Evolutionary conservation across 768 basidiomycete species (phyloP), one percentile per base, ranked within the genome.

Genomic region (Xerocomellus chrysenteron): DNA sequence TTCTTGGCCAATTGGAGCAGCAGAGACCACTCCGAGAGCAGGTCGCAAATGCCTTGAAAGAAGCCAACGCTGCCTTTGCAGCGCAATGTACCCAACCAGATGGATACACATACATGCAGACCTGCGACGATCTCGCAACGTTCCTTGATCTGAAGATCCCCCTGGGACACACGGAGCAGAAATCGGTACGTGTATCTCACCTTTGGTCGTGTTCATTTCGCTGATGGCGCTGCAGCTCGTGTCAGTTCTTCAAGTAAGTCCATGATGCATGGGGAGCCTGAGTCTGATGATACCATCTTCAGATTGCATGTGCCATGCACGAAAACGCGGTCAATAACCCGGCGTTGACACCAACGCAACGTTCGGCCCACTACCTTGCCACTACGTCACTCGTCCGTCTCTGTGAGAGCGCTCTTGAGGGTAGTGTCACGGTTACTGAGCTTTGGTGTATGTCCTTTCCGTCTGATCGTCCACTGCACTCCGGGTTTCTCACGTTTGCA

Each of bases 291-390:
- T 12, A 16, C 19, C 40, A 19, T 21, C 6, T 43, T 36, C 49
- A 67, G 66, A 26, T 66, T 37, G 66, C 67, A 3, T 57, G 54
- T 37, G 64, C 64, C 5, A 54, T 67, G 67, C 67, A 66, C 9
- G 58, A 69, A 57, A 66, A 50, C n/a, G 65, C 61, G 13, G 13
- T 67, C 50, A 66, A 54, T 2, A 61, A 63, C 24, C 21, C 37
- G 9, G 1, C 7, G 13, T 56, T 67, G 54, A 41, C 61, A 26
- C 7, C 2, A 5, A 2, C 21, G 2, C 26, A 61, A 39, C 64
- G 47, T 19, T 44, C 51, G 28, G 5, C n/a, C 6, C 54, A 69
- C 14, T 14, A 56, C 3, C 39, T 64, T 33, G 55, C 66, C 9
- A 50, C 47, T 10, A 4, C 7, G 0, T 44, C 56, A 14, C 61